phyloP scores from a whole-genome alignment of 2,329 filamentous ascomycete species.

The Orbilia oligospora region DNA sequence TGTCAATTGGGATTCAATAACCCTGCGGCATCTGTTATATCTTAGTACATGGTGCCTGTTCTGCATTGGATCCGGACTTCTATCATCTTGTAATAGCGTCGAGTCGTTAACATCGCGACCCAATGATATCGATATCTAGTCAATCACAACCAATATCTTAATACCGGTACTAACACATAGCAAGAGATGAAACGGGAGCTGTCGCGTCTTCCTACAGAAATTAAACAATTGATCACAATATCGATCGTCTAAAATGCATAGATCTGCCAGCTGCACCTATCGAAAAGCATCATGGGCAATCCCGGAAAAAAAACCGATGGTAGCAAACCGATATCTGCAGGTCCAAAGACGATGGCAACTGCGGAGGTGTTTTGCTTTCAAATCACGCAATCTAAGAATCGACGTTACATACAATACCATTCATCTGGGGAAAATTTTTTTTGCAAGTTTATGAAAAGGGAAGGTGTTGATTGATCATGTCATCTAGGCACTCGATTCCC shows the following conservation, averaged over 20 bases:
- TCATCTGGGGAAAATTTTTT: not conserved
- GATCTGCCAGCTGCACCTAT: no score
- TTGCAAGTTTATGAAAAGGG: not conserved
- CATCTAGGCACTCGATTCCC: conserved; percentile 13
- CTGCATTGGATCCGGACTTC: no score
- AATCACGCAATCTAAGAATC: conserved; percentile 19
- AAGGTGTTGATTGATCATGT: conserved; percentile 2
- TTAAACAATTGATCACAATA: not conserved
- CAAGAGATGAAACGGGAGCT: not conserved
- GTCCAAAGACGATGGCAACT: conserved; percentile 2
- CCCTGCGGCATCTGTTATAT: not conserved
- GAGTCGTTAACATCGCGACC: not conserved
- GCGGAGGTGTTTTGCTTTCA: conserved; percentile 13
- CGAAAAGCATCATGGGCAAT: not conserved
- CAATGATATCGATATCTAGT: not conserved
- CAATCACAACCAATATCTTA: not conserved
- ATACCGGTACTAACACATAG: not conserved
- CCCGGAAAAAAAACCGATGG: not conserved
- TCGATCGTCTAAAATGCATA: not conserved
- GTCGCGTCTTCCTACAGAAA: not conserved
- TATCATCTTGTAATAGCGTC: not conserved
- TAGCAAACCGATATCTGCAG: conserved; percentile 12
- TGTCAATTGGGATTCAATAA: conserved; percentile 3
- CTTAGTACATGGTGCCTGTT: not conserved
- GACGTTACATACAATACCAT: not conserved